These are phyloP conservation scores for Scedosporium dehoogii DNA, from an alignment of 2,329 filamentous ascomycete genomes.

Conservation along the genomic window DNA sequence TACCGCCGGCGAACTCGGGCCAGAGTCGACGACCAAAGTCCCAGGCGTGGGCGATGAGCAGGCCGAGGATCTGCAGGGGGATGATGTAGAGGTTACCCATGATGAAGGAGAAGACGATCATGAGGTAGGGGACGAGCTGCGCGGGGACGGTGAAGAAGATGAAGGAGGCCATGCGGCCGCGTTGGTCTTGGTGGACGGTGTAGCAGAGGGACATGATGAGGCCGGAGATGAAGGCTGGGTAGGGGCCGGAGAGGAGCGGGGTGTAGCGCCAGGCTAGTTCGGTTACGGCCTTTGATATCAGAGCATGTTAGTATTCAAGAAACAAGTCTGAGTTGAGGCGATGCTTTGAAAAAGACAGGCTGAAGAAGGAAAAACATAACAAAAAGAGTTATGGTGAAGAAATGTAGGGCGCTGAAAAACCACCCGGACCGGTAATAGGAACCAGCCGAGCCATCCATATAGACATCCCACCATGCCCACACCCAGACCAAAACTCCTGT, in stretches of 20 bases:
- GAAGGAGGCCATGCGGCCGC: slow-evolving; percentile 64
- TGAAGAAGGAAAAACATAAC: no score
- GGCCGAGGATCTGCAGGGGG: slow-evolving; percentile 60
- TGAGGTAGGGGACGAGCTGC: slow-evolving; percentile 69
- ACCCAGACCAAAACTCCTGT: slow-evolving; percentile 51
- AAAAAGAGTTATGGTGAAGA: no score
- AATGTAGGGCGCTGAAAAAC: slow-evolving; percentile 55
- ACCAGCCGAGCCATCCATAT: slow-evolving; percentile 58
- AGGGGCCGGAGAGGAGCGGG: neutral
- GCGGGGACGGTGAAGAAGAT: slow-evolving; percentile 77
- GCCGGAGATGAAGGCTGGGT: slow-evolving; percentile 43
- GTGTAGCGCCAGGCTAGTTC: slow-evolving; percentile 6
- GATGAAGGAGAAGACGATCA: slow-evolving; percentile 66
- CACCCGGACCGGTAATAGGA: slow-evolving; percentile 47
- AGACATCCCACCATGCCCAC: slow-evolving; percentile 68
- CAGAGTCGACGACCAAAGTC: slow-evolving; percentile 85
- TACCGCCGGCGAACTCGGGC: slow-evolving; percentile 78
- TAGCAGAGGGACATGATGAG: slow-evolving; percentile 74
- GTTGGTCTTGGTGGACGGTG: slow-evolving; percentile 77
- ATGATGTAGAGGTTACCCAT: slow-evolving; percentile 42
- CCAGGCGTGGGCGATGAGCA: slow-evolving; percentile 79
- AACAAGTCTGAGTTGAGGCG: neutral
- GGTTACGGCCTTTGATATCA: slow-evolving; percentile 5
- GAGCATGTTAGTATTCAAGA: neutral
- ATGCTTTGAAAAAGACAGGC: neutral